Evolutionary conservation across 352 stramenopile genomes (phyloP).

Genomic region (Globisporangium abappressorium): DNA sequence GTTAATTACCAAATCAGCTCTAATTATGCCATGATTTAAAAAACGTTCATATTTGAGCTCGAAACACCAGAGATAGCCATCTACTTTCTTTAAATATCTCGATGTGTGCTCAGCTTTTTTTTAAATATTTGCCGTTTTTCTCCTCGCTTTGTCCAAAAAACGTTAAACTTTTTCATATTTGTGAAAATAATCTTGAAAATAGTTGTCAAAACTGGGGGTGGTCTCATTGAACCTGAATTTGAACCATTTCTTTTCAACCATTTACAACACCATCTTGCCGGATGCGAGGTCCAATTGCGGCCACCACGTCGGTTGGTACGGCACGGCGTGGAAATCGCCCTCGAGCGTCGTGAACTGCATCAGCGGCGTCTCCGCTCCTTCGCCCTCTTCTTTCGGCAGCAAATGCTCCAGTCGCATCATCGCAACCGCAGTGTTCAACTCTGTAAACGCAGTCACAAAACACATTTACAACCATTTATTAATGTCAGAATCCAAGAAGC

Average conservation of each 20-base stretch:
- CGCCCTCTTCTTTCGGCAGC: constrained; percentile 37
- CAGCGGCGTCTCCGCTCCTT: constrained; percentile 27
- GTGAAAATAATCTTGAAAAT: background rate
- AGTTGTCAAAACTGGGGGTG: constrained; percentile 1
- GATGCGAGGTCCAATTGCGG: constrained; percentile 59
- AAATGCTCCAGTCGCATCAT: constrained; percentile 83
- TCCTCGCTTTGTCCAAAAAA: too few relatives aligned
- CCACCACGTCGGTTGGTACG: constrained; percentile 80
- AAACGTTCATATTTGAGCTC: too few relatives aligned
- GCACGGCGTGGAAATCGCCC: constrained; percentile 62
- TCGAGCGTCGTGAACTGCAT: constrained; percentile 70
- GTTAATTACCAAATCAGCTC: too few relatives aligned
- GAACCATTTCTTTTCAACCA: constrained; percentile 3
- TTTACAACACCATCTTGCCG: constrained; percentile 70
- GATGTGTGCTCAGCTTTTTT: too few relatives aligned
- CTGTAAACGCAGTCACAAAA: constrained; percentile 12
- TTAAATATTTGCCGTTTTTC: too few relatives aligned
- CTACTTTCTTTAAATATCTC: too few relatives aligned
- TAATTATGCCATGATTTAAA: too few relatives aligned
- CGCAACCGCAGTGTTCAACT: constrained; percentile 48
- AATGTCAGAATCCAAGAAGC: background rate
- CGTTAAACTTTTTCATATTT: too few relatives aligned
- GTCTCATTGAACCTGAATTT: background rate
- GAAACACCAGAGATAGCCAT: too few relatives aligned
- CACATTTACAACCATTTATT: background rate